Evolutionary conservation across 495 filamentous ascomycete genomes (phyloP), one percentile per base, ranked within the genome.

Genomic region (Neurospora sp.): DNA sequence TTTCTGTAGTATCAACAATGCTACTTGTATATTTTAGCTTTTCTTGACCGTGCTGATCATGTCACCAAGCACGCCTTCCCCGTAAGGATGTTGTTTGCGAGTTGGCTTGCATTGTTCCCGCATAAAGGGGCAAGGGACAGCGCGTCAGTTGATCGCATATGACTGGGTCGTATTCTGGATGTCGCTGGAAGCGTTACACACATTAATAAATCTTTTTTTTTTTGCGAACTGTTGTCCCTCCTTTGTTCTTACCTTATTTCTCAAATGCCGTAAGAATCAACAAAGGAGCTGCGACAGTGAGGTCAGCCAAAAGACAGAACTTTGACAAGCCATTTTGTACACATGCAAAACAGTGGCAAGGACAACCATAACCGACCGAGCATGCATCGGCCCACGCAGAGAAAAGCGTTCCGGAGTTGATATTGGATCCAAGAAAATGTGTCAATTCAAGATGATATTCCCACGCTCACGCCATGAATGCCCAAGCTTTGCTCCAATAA

Each of bases 121-220:
- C 76, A 72, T 73, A 73, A 71, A 75, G 75, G 41, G 53, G 53
- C 20, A 61, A 61, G 20, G 53, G 22, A 18, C 53, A 61, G 22
- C 12, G 6, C 35, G 16, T 8, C 22, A 10, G 27, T 61, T 35
- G 53, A 31, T 69, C 75, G 79, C 79, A 85, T 85, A 87, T 87
- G 84, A 86, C 85, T 86, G 84, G 85, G 77, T 86, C 84, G 85
- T 85, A 87, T 85, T 81, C 71, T 65, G 53, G 53, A 35, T 61
- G 53, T 35, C 53, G 27, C 53, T 35, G 14, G 6, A 35, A 35
- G 22, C 27, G 27, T 18, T 35, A 8, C 27, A 61, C 12, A 61
- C 5, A 61, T 61, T 61, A 61, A 35, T 61, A 31, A 53, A 35
- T 35, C 12, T 61, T 61, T 10, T 35, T 35, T 35, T 35, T 35